Evolutionary conservation across 441 rosid species (phyloP), one percentile per base, ranked within the genome.

Genomic region (Cnidoscolus chayamansa): DNA sequence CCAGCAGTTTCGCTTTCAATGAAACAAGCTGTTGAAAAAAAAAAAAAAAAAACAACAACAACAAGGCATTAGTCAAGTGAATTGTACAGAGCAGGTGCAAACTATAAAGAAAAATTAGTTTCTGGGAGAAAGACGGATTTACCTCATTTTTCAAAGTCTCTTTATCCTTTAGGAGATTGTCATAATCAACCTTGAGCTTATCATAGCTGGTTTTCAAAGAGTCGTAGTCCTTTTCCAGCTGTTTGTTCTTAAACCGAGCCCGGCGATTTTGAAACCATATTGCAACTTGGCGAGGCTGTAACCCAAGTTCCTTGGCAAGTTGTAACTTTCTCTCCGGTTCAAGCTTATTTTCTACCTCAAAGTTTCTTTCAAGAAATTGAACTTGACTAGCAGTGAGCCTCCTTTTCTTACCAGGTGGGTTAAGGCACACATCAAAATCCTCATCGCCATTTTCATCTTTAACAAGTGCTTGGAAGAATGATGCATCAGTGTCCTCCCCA

Each of bases 211-310:
- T 79, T 74, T 82, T 84, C 75, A 92, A 81, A 16, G 78, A 78
- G 32, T 77, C 85, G 40, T 82, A 85, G 25, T 89, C 87, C 75
- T 76, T 78, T 55, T 85, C 93, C 30, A 92, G 81, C 71, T 87
- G 86, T 67, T 87, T 90, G 78, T 84, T 81, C 84, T 85, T 88
- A 67, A 63, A 86, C 61, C 90, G 82, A 45, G 90, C 97, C 19
- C 91, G 84, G 40, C 91, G 82, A 80, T 88, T 91, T 64, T 88
- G 90, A 78, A 87, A 87, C 93, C 95, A 89, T 54, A 87, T 76
- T n/a, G 88, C 87, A 37, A 87, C 88, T 75, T 89, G 97, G 48
- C 81, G 88, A 37, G 95, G 91, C 76, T 81, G 93, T 79, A 89
- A 53, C 2, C 92, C 89, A 43, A 91, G 77, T 70, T 87, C 87